Evolutionary conservation across 2,329 filamentous ascomycete genomes (phyloP), one percentile per base, ranked within the genome.

Genomic region (Ceratocystis lukuohia): DNA sequence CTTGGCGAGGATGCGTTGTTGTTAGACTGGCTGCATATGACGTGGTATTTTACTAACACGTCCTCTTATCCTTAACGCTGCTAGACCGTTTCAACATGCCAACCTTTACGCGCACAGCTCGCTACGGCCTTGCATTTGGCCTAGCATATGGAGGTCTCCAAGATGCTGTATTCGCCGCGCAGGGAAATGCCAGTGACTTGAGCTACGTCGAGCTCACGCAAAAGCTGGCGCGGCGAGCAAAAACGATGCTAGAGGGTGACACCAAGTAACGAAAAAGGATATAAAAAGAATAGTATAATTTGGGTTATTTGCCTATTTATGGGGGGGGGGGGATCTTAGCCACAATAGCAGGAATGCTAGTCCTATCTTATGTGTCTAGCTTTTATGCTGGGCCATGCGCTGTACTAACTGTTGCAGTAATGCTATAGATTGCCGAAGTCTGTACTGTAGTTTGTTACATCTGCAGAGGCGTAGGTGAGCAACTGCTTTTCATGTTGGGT

Each of bases 101-200:
- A 68, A 88, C 88, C 63, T 85, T 87, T 50, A 88, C 87, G 20
- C 83, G 88, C 69, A 94, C 90, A 56, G 91, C 91, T 63, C 89
- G 86, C 73, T 84, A 88, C 71, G 93, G 91, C 1, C 78, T 96
- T 59, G 79, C 88, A 70, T 86, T 91, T 70, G 92, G 93, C 22
- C 73, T 96, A 45, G 83, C 79, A 6, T 97, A 91, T 76, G 93
- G 93, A 28, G 78, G 93, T 46, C 74, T 88, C 67, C 92, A 97
- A 76, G 93, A 97, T 76, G 77, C 80, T 10, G 74, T 94, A 44
- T 84, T 85, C 65, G 79, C 86, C 68, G 77, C 84, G 64, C 87
- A 84, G 73, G 91, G 90, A 65, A 85, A 88, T 71, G 83, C 80
- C 65, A 83, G 48, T 44, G 59, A 68, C 5, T 45, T 92, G 44